phyloP scores from a whole-genome alignment of 2,329 filamentous ascomycete genomes.

The Beauveria sp. region DNA sequence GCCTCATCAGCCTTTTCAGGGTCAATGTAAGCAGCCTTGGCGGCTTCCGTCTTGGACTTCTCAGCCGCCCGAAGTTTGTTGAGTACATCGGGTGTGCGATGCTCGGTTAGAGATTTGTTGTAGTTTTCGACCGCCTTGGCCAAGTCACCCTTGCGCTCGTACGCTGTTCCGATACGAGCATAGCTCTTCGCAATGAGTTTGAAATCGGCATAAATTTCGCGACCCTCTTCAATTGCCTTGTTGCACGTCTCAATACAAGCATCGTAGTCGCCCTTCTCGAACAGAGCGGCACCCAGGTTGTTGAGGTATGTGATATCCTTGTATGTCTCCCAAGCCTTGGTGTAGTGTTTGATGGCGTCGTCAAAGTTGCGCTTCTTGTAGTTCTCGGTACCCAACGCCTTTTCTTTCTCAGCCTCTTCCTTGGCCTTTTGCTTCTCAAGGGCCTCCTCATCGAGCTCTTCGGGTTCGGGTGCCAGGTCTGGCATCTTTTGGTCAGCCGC shows the following conservation, averaged over 20 bases:
- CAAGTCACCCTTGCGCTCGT: constrained; percentile 83
- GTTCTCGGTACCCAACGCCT: constrained; percentile 83
- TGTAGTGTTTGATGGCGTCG: constrained; percentile 88
- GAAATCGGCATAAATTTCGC: constrained; percentile 87
- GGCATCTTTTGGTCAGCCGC: constrained; percentile 49
- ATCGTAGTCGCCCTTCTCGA: constrained; percentile 92
- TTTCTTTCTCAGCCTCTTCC: constrained; percentile 87
- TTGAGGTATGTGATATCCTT: constrained; percentile 98
- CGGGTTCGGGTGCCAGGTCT: constrained; percentile 51
- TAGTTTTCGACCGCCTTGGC: constrained; percentile 78
- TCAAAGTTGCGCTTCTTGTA: constrained; percentile 99
- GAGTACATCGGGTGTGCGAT: constrained; percentile 89
- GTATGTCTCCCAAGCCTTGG: constrained; percentile 85
- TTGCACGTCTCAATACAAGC: constrained; percentile 80
- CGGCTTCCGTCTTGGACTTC: constrained; percentile 71
- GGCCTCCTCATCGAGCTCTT: constrained; percentile 74
- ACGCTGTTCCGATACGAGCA: constrained; percentile 84
- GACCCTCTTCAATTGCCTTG: constrained; percentile 83
- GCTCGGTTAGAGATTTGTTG: constrained; percentile 89
- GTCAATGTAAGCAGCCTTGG: constrained; percentile 76
- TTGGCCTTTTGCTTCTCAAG: constrained; percentile 82
- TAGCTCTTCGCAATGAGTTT: constrained; percentile 99
- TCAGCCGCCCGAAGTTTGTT: constrained; percentile 87
- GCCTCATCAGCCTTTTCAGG: constrained; percentile 91
- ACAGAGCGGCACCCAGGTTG: constrained; percentile 89